phyloP scores from a whole-genome alignment of 2,329 filamentous ascomycete species.

The Delphinella strobiligena region DNA sequence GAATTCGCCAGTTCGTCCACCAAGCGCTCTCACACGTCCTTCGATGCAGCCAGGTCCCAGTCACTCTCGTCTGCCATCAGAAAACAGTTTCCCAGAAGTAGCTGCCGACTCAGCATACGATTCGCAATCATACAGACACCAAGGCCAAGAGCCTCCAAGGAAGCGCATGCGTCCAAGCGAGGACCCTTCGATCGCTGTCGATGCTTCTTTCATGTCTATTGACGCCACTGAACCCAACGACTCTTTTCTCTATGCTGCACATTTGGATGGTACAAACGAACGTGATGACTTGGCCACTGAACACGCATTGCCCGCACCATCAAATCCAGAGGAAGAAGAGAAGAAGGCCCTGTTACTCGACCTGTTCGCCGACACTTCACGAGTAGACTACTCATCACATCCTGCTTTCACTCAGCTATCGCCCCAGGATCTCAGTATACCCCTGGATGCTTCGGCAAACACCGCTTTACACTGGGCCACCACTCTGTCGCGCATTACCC shows the following conservation, averaged over 20 bases:
- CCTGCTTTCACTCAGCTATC: slow-evolving; percentile 66
- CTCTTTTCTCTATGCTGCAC: slow-evolving; percentile 56
- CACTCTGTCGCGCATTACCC: slow-evolving; percentile 72
- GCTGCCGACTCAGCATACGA: slow-evolving; percentile 59
- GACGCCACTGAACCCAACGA: slow-evolving; percentile 73
- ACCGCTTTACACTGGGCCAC: slow-evolving; percentile 95
- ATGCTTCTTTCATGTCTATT: slow-evolving; percentile 45
- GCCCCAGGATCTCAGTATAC: slow-evolving; percentile 75
- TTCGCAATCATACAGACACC: slow-evolving; percentile 34
- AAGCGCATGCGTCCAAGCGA: slow-evolving; percentile 53
- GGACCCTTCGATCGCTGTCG: slow-evolving; percentile 28
- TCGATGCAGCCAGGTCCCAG: slow-evolving; percentile 44
- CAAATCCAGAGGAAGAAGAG: slow-evolving; percentile 54
- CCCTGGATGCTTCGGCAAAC: slow-evolving; percentile 78
- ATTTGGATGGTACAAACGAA: slow-evolving; percentile 24
- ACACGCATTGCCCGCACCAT: slow-evolving; percentile 49
- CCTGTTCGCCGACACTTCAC: slow-evolving; percentile 49
- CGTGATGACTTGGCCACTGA: slow-evolving; percentile 48
- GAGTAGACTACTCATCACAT: slow-evolving; percentile 60
- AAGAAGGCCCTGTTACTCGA: slow-evolving; percentile 75
- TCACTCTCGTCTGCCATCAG: slow-evolving; percentile 20
- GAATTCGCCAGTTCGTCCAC: slow-evolving; percentile 65
- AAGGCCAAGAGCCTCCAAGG: slow-evolving; percentile 57
- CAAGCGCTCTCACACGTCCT: slow-evolving; percentile 57
- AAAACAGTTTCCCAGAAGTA: slow-evolving; percentile 17